Evolutionary conservation across 2,329 filamentous ascomycete species (phyloP), one percentile per base, ranked within the genome.

Genomic region (Phialophora tarda): DNA sequence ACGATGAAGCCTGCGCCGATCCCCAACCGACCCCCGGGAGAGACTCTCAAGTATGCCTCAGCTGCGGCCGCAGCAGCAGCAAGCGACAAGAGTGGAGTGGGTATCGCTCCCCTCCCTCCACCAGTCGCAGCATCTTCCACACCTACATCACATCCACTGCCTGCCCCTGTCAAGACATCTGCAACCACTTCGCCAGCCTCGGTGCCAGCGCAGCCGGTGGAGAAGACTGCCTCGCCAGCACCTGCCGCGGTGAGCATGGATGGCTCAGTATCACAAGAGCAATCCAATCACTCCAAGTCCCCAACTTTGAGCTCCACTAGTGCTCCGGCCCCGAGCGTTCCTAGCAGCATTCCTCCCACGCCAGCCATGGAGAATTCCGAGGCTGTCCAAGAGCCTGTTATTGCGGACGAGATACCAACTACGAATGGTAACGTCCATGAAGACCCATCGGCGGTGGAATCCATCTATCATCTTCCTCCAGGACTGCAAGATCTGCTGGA

Each of bases 21-120:
- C 73, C 95, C 95, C 1, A 88, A 91, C 66, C 88, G 94, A 77
- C 89, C 91, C 6, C 91, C 92, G 3, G 93, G 93, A 56, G 94
- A 98, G 77, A 92, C 91, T 1, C 83, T 99, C 71, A 98, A 98
- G 80, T 99, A 99, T 77, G 95, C 95, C 53, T 98, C 95, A 44
- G 95, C 95, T 0, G 95, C 95, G 0, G 95, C 95, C 0, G 95
- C 95, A 0, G 95, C 94, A 0, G 94, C 95, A 0, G 92, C 93
- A 54, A 93, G 88, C 77, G 93, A 97, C 80, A 93, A 92, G 81
- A 94, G 90, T 76, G 86, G 86, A 61, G 90, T 98, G 32, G 95
- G 95, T 28, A 97, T 99, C 75, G 89, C 94, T 65, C 95, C 95
- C 48, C 83, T 98, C 75, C 95, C 95, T 63, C 94, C 95, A 69